These are phyloP conservation scores for Nematodospora valgi DNA, from an alignment of 805 yeast species.

Conservation along the genomic window DNA sequence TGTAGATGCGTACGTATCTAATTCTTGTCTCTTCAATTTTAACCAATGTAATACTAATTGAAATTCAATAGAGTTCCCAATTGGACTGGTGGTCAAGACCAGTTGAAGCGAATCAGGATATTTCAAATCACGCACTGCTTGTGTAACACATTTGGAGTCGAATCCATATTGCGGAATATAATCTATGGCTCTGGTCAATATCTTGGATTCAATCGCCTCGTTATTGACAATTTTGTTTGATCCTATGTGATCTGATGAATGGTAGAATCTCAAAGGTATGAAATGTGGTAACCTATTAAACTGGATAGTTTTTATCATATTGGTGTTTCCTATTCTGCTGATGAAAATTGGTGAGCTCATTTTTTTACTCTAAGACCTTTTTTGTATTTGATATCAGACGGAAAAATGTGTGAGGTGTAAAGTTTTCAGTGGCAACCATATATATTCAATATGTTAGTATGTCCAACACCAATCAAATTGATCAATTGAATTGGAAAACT, in stretches of 20 bases:
- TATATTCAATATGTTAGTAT: slow-evolving; percentile 1
- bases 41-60: slow-evolving; percentile 53
- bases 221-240: slow-evolving; percentile 31
- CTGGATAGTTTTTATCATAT: not conserved
- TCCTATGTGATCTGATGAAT: slow-evolving; percentile 33
- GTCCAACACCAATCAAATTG: too few relatives aligned
- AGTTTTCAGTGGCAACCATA: not conserved
- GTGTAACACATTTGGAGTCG: slow-evolving; percentile 41
- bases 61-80: slow-evolving; percentile 50
- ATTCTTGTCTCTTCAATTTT: slow-evolving; percentile 39
- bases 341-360: too few relatives aligned
- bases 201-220: slow-evolving; percentile 36
- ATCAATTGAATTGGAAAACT: not conserved
- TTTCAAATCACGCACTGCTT: slow-evolving; percentile 46
- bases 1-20: slow-evolving; percentile 30
- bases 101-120: slow-evolving; percentile 51
- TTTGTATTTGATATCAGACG: too few relatives aligned
- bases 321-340: not conserved
- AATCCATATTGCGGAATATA: slow-evolving; percentile 55
- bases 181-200: slow-evolving; percentile 35
- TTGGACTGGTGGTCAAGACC: slow-evolving; percentile 31
- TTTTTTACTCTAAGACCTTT: too few relatives aligned
- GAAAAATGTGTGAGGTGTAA: too few relatives aligned
- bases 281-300: too few relatives aligned
- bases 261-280: slow-evolving; percentile 20